Base-by-base conservation (phyloP, 1,284 basidiomycete species). In the Boletellus dicymbophilus region DNA sequence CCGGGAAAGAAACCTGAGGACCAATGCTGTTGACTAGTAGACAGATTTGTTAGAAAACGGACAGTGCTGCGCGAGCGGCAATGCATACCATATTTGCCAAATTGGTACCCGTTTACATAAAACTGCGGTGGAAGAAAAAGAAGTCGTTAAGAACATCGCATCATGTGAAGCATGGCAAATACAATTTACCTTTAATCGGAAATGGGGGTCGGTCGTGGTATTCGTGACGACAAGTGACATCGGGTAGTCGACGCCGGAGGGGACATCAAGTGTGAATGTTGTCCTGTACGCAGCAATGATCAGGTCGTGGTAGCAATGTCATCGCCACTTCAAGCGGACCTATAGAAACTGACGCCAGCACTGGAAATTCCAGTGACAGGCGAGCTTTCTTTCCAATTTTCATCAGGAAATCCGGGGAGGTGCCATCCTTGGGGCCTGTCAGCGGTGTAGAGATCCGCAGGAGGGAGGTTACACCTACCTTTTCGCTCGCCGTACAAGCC, bases 391-490 rank as follows among this genome's bases (percentile, higher is more conserved):
- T 62, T 54, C 80, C 80, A 81, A 3, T 51, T 51, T 3, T 68
- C 61, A 48, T 77, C 76, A 48, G 79, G 64, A 56, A 77, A 81
- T 30, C 70, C 75, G 22, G 79, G 79, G 18, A 82, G 68, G 56
- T 82, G 79, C 78, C 75, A 77, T 27, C 61, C 60, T 62, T 46
- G 20, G n/a, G 16, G 31, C 31, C 20, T n/a, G 23, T 58, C 46
- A 58, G 37, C 25, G 23, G 44, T 23, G 15, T 13, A 13, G 26
- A 13, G 12, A 12, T 9, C 15, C 9, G 12, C 15, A 25, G 3
- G 18, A 12, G 0, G 60, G n/a, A n/a, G n/a, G 4, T 15, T 20
- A 23, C 20, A 20, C 49, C 46, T 25, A 66, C 73, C 76, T 68
- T 74, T 73, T 30, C 77, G 68, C 59, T 79, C 77, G 16, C 67